A percentile compares a stretch with the other conserved stretches of the same genome.
phyloP scores from a whole-genome alignment of 2,329 filamentous ascomycete species.

The Colletotrichum lindemuthianum region DNA sequence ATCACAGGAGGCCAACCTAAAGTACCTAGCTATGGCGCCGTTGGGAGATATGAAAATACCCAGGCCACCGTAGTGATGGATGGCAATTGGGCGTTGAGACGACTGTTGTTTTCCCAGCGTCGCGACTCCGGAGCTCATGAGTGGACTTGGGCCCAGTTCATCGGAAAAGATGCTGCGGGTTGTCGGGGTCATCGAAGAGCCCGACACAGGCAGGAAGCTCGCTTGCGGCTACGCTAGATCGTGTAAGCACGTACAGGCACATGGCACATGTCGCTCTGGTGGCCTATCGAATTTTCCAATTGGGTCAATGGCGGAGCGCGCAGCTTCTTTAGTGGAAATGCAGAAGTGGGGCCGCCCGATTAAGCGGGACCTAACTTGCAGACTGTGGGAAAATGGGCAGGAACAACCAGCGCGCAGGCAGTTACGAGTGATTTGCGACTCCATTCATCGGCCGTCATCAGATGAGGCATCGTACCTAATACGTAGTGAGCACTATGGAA shows the following conservation, averaged over 20 bases:
- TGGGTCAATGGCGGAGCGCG: slow-evolving; percentile 1
- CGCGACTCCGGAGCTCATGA: not conserved
- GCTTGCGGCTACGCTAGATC: slow-evolving; percentile 25
- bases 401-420: slow-evolving; percentile 5
- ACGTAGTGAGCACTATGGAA: too few relatives aligned
- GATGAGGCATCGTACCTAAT: too few relatives aligned
- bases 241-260: not conserved
- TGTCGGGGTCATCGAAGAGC: slow-evolving; percentile 33
- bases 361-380: slow-evolving; percentile 7
- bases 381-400: not conserved
- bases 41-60: too few relatives aligned
- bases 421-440: not conserved
- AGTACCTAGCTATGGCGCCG: too few relatives aligned
- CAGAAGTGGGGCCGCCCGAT: slow-evolving; percentile 1
- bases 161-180: slow-evolving; percentile 25
- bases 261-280: not conserved
- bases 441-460: too few relatives aligned
- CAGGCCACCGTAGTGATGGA: too few relatives aligned
- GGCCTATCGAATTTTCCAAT: slow-evolving; percentile 20
- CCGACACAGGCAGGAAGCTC: slow-evolving; percentile 30
- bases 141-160: not conserved
- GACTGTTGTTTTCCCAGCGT: not conserved
- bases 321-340: slow-evolving; percentile 25
- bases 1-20: too few relatives aligned
- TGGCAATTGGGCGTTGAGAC: too few relatives aligned